These are phyloP conservation scores for Neurospora sp. DNA, from an alignment of 495 filamentous ascomycete species.

Conservation along the genomic window DNA sequence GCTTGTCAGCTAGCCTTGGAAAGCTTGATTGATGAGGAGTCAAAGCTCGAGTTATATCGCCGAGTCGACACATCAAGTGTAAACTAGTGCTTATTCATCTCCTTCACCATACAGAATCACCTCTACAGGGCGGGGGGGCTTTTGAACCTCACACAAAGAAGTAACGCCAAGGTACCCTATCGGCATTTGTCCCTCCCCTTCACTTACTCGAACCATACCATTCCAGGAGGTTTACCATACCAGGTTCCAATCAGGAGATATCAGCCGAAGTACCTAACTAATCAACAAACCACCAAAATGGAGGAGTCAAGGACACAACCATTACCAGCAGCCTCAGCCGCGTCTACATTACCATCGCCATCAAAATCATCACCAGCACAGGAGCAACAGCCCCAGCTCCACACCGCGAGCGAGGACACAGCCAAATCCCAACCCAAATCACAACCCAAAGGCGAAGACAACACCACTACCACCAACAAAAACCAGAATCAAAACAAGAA, in stretches of 20 bases:
- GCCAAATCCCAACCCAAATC: neutral
- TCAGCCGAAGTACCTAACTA: neutral
- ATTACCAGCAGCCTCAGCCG: neutral
- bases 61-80: neutral
- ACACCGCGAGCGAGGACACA: neutral
- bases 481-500: neutral
- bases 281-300: neutral
- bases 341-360: neutral
- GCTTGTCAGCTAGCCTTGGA: neutral
- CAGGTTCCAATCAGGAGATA: neutral
- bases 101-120: neutral
- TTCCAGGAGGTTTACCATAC: neutral
- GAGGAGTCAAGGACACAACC: neutral
- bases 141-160: neutral
- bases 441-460: neutral
- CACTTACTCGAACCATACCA: neutral
- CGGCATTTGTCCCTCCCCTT: neutral
- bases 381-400: neutral
- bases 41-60: neutral
- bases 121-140: too few relatives aligned
- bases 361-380: neutral
- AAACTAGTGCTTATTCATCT: neutral
- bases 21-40: neutral
- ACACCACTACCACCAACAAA: neutral
- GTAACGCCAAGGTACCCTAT: neutral